Evolutionary conservation across 257 asterid genomes (phyloP).

Genomic region (Eustoma russellianum): DNA sequence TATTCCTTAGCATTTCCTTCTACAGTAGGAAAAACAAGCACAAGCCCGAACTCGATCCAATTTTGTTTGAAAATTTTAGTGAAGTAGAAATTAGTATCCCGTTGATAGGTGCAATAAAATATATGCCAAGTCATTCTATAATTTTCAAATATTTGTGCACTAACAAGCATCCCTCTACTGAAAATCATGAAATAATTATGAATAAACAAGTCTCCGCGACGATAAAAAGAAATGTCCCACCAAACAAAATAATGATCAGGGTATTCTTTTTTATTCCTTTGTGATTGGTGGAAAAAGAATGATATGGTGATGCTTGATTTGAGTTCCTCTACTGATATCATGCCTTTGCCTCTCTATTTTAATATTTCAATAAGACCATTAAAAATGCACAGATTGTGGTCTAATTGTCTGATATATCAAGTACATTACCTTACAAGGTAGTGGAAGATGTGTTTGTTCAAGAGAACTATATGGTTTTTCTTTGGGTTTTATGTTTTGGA

Average conservation of each 20-base stretch:
- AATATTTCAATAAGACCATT: not conserved
- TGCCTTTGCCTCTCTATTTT: not conserved
- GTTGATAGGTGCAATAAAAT: too few species aligned
- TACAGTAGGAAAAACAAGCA: too few species aligned
- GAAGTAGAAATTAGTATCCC: too few species aligned
- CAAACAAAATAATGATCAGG: not conserved
- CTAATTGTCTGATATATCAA: not conserved
- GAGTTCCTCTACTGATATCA: not conserved
- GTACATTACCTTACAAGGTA: not conserved
- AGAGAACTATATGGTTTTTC: too few species aligned
- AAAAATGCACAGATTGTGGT: not conserved
- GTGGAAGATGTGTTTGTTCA: too few species aligned
- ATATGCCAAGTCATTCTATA: too few species aligned
- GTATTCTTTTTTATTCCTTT: not conserved
- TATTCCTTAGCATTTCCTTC: too few species aligned
- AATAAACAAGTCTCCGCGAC: not conserved
- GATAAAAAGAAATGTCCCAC: not conserved
- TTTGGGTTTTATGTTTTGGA: too few species aligned
- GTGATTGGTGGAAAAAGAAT: not conserved
- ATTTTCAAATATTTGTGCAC: too few species aligned
- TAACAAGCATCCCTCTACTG: too few species aligned
- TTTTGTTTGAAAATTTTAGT: too few species aligned
- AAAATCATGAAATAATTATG: not conserved
- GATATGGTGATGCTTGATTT: conserved; percentile 4
- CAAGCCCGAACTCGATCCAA: too few species aligned